These are phyloP conservation scores for Plectosphaerella plurivora DNA, from an alignment of 2,329 filamentous ascomycete species.

Conservation along the genomic window DNA sequence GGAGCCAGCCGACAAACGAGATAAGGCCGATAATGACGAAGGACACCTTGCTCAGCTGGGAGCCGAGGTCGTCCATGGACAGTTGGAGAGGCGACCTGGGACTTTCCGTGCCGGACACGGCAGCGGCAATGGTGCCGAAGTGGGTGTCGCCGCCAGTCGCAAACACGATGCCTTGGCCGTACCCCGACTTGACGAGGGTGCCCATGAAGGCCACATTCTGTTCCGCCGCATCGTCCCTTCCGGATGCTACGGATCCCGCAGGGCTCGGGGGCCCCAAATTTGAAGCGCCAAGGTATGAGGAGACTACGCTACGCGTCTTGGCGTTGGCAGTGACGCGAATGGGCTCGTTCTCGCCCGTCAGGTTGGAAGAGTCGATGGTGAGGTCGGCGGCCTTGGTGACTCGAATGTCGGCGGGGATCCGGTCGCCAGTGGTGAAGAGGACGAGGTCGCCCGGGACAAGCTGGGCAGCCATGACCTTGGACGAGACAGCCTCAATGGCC, in stretches of 20 bases:
- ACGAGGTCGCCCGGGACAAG: conserved; percentile 91
- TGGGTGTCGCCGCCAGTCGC: conserved; percentile 91
- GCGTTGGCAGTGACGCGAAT: conserved; percentile 72
- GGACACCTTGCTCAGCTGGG: conserved; percentile 93
- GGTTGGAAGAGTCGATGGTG: conserved; percentile 92
- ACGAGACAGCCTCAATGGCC: conserved; percentile 66
- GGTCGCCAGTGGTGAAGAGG: conserved; percentile 90
- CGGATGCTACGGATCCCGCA: conserved; percentile 37
- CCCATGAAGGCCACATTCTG: conserved; percentile 98
- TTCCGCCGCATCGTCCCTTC: conserved; percentile 66
- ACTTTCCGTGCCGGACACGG: conserved; percentile 90
- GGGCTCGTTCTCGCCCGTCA: conserved; percentile 95
- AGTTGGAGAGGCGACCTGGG: conserved; percentile 89
- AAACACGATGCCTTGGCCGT: conserved; percentile 96
- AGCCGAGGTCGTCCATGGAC: conserved; percentile 96
- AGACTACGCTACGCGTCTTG: conserved; percentile 24
- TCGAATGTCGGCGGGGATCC: conserved; percentile 91
- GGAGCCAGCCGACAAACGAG: conserved; percentile 81
- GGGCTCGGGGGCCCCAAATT: conserved; percentile 26
- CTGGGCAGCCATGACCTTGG: conserved; percentile 80
- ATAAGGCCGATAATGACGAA: conserved; percentile 93
- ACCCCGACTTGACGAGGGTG: conserved; percentile 87
- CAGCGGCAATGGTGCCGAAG: conserved; percentile 93
- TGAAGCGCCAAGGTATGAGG: conserved; percentile 22
- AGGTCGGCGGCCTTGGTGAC: conserved; percentile 88